Base-by-base conservation (phyloP, 352 stramenopile genomes). In the Globisporangium sylvaticum region DNA sequence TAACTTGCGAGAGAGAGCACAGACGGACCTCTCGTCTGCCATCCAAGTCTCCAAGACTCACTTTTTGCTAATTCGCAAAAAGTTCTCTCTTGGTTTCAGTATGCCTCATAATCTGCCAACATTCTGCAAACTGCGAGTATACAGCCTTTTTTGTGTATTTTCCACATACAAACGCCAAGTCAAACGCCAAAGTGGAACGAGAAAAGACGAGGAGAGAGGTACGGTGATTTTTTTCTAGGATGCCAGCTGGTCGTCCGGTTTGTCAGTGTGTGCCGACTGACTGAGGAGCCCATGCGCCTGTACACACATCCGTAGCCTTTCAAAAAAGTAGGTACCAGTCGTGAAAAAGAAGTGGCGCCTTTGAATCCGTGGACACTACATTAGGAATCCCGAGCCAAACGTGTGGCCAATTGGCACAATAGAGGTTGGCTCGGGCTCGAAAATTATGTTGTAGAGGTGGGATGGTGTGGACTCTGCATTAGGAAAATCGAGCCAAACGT, bases 41-140 rank as follows among this genome's bases (percentile, higher is more conserved):
- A 14, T 48, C 39, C 9, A n/a, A n/a, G 15, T 44, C 37, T 6
- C n/a, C 39, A 48, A 48, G 3, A 5, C 37, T 48, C 15, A 6
- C 14, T n/a, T 48, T 48, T 48, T n/a, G 39, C 39, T 48, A 48
- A 48, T 31, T 25, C 8, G 1, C 6, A 42, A 25, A 58, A 10
- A 5, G 14, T 48, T 48, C 39, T 48, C 14, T 58, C 14, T 58
- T 25, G 53, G 0, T 25, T 39, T 58, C 20, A 37, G 27, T 58
- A 42, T 58, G 53, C 0, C 2, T 25, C 12, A 58, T 22, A 58
- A 24, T 58, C 5, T 58, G 27, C 27, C 15, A 58, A 58, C 53
- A 58, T 58, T 58, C 27, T 58, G 52, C 25, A 58, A 58, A 58
- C 52, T 15, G 52, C 53, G 53, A 58, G 53, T 58, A 39, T 18